Evolutionary conservation across 352 stramenopile genomes (phyloP).

Genomic region (Phytophthora aleatoria): DNA sequence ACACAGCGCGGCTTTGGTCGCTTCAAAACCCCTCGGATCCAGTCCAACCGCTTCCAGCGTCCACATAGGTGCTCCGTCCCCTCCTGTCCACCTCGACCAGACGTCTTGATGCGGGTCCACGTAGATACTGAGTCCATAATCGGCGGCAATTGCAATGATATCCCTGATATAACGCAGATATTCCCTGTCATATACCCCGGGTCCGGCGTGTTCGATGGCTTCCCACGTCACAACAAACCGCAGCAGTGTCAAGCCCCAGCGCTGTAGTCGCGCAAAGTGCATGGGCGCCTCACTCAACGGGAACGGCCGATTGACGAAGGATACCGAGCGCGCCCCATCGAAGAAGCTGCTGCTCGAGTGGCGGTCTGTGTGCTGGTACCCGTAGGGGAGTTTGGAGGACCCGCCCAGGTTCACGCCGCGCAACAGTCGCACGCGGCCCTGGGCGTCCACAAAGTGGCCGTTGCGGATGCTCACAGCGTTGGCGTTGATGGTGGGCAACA

Average conservation of each 20-base stretch:
- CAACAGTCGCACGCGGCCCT: conserved; percentile 74
- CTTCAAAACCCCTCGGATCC: conserved; percentile 74
- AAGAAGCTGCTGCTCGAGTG: conserved; percentile 47
- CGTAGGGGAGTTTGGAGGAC: conserved; percentile 83
- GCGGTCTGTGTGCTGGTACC: conserved; percentile 57
- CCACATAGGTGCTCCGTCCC: conserved; percentile 90
- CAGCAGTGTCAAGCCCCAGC: conserved; percentile 86
- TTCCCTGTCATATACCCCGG: conserved; percentile 81
- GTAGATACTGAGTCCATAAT: conserved; percentile 83
- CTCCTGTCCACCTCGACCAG: conserved; percentile 90
- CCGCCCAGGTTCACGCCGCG: conserved; percentile 90
- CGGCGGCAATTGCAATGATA: conserved; percentile 59
- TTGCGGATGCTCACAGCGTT: conserved; percentile 47
- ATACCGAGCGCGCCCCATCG: conserved; percentile 53
- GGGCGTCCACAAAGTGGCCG: conserved; percentile 83
- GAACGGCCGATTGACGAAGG: conserved; percentile 83
- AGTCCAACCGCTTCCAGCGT: conserved; percentile 85
- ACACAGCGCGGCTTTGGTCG: conserved; percentile 77
- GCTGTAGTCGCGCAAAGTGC: conserved; percentile 79
- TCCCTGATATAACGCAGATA: conserved; percentile 83
- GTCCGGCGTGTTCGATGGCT: conserved; percentile 87
- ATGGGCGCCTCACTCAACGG: conserved; percentile 75
- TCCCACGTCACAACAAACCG: conserved; percentile 91
- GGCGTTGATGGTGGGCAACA: conserved; percentile 24
- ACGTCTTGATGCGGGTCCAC: conserved; percentile 93